Base-by-base conservation (phyloP, 169 alveolate species). In the Cryptosporidium tyzzeri region DNA sequence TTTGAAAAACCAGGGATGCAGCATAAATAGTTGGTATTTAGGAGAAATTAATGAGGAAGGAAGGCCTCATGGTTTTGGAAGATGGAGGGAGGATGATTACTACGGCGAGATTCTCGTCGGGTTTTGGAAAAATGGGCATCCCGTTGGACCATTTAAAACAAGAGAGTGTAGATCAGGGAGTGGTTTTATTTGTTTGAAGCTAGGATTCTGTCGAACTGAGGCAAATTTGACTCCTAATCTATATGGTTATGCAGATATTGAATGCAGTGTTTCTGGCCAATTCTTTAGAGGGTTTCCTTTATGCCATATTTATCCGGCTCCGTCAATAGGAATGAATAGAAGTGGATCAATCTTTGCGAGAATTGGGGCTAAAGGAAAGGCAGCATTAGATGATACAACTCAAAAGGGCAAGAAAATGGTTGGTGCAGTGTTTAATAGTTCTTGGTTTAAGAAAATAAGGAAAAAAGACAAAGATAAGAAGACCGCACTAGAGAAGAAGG, bases 21-120 rank as follows among this genome's bases (percentile, higher is more conserved):
- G 69, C 45, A 65, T 65, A 31, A 80, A 65, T 37, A 80, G 89
- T 31, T 80, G 89, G 89, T 96, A 94, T 71, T 94, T 94, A 4
- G 98, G 98, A 51, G 96, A 96, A 51, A 86, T 95, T 45, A 95
- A 96, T 84, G 84, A 69, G 12, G 86, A 91, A 18, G 95, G 93
- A 12, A 89, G 93, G 39, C 98, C 98, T 1, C 97, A 96, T 84
- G 98, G 98, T 9, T 96, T 94, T 67, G 98, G 97, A n/a, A 75
- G 92, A 67, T 96, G 98, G 98, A 74, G 94, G 33, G 93, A 95
- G 9, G 92, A 93, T 31, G 91, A 91, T 41, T 86, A 84, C 31
- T 93, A 94, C 68, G 98, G 98, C 3, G 98, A 96, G 48, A 91
- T 92, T 31, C 61, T 96, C 21, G 94, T 95, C 21, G 98, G 98